Evolutionary conservation across 2,329 filamentous ascomycete species (phyloP), one percentile per base, ranked within the genome.

Genomic region (Sclerotinia nivalis): DNA sequence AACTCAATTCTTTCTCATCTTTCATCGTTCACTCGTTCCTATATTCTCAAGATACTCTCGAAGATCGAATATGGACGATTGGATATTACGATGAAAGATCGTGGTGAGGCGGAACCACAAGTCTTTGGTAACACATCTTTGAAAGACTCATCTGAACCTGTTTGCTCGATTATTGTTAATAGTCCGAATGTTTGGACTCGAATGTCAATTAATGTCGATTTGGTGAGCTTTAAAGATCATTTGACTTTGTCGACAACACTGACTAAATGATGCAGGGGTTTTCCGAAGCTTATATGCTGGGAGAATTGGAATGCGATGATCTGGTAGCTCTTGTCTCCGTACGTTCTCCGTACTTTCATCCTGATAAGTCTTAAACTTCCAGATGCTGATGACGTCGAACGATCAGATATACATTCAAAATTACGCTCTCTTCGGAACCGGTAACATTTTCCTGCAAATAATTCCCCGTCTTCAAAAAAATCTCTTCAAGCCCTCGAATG

Each of bases 221-320:
- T 66, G 54, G 64, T 66, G n/a, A 49, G 64, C 6, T 7, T 31
- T 7, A 40, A 6, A 9, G 20, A n/a, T 40, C 22, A 10, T 40
- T 31, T 22, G 40, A 49, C 18, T 18, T 12, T 5, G n/a, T 40
- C 18, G 22, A 20, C 8, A 54, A 15, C 28, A 25, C 22, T 58
- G 34, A 58, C 22, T 34, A 25, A 18, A 55, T 15, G 4, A 4
- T 25, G 18, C 10, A 73, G 72, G 72, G 70, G 1, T 70, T 70
- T 52, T 69, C 66, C 12, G 72, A 73, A 54, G 87, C 88, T 43
- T 91, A 89, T 75, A 91, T 92, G 88, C 82, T 91, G 6, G 87
- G 87, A 64, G 89, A 92, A 78, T 83, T 91, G 47, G 84, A 87
- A 60, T 91, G 89, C 71, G 80, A 85, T 22, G 85, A 91, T 76